Percentiles rank a stretch among this genome's conserved stretches.
These are phyloP conservation scores for Anastatica hierochuntica DNA, from an alignment of 345 rosid genomes.

Conservation along the genomic window DNA sequence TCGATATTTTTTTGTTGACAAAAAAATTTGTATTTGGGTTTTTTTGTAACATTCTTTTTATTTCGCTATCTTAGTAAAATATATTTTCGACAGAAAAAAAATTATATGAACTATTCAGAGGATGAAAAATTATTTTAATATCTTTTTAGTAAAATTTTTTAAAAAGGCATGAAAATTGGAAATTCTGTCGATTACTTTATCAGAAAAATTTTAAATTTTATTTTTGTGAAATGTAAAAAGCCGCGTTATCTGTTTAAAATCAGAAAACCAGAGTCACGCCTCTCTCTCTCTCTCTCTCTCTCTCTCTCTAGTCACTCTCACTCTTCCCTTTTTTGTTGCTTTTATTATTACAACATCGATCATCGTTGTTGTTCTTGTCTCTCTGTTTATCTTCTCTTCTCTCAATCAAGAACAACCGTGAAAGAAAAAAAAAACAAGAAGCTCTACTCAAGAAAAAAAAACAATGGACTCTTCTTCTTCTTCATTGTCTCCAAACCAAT, in stretches of 20 bases:
- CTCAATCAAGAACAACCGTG: neutral
- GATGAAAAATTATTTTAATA: too few species aligned
- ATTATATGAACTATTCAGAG: too few species aligned
- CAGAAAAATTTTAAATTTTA: neutral
- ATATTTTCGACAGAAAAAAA: too few species aligned
- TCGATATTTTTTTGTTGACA: too few species aligned
- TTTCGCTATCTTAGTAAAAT: too few species aligned
- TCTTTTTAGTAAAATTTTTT: too few species aligned
- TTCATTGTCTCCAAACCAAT: conserved; percentile 35
- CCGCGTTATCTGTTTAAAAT: conserved; percentile 29
- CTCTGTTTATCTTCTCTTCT: too few species aligned
- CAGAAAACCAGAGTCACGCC: conserved; percentile 28
- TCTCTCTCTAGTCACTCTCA: conserved; percentile 21
- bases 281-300: conserved; percentile 13
- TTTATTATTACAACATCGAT: conserved; percentile 20
- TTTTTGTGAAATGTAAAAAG: conserved; percentile 17
- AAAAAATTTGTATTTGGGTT: too few species aligned
- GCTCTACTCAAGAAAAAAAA: too few species aligned
- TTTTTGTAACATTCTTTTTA: too few species aligned
- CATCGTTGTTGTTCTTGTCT: conserved; percentile 3
- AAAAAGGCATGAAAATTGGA: too few species aligned
- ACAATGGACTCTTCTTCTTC: conserved; percentile 26
- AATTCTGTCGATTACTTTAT: conserved; percentile 17
- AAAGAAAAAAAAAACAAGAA: too few species aligned
- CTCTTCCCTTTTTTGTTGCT: conserved; percentile 3